These are phyloP conservation scores for Papiliotrema terrestris DNA, from an alignment of 1,284 basidiomycete species.

Conservation along the genomic window DNA sequence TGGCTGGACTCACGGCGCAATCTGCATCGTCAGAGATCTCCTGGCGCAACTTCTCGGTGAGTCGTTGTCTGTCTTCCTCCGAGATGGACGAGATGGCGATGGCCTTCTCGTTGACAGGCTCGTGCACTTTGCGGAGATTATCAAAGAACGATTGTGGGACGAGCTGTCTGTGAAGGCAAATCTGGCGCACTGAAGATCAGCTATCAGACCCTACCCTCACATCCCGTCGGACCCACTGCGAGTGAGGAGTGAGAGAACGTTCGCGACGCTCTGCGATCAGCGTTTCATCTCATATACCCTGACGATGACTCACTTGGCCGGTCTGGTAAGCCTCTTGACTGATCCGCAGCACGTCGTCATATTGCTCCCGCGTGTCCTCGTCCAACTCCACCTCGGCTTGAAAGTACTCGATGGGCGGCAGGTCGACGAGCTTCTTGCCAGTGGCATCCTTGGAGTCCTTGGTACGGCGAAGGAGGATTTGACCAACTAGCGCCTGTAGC, in stretches of 20 bases:
- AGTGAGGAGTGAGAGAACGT: conserved; percentile 75
- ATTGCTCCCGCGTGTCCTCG: conserved; percentile 64
- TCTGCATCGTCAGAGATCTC: conserved; percentile 79
- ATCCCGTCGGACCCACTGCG: conserved; percentile 53
- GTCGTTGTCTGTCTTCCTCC: conserved; percentile 43
- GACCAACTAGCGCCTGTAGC: conserved; percentile 77
- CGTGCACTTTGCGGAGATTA: conserved; percentile 52
- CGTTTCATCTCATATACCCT: not conserved
- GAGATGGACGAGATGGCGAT: conserved; percentile 20
- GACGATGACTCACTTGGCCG: conserved; percentile 29
- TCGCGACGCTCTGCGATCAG: conserved; percentile 49
- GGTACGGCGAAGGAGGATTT: conserved; percentile 76
- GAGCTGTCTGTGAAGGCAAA: conserved; percentile 74
- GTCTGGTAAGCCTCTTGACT: conserved; percentile 62
- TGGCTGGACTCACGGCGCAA: conserved; percentile 51
- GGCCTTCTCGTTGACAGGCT: conserved; percentile 56
- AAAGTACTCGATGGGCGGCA: conserved; percentile 63
- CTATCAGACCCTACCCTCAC: not conserved
- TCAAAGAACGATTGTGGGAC: conserved; percentile 72
- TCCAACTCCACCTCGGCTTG: conserved; percentile 60
- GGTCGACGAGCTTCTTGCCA: conserved; percentile 66
- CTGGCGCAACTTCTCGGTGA: conserved; percentile 64
- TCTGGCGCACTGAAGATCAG: conserved; percentile 61
- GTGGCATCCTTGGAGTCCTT: conserved; percentile 80
- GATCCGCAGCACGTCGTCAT: conserved; percentile 67